Evolutionary conservation across 805 yeast genomes (phyloP).

Genomic region (Lachancea meyersii): DNA sequence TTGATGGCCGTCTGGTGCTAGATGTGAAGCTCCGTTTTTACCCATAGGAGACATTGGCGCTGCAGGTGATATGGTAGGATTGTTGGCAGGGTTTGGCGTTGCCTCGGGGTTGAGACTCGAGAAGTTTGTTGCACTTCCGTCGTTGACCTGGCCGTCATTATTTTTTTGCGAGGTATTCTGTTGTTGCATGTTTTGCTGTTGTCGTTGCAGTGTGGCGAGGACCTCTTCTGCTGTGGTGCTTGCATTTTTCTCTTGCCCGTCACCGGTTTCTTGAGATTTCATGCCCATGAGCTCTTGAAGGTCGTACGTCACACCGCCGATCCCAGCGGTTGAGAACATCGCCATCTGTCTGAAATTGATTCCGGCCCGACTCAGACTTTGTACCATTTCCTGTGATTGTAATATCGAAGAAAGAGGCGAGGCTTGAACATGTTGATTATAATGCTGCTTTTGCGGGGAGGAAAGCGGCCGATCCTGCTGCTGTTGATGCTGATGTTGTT

Average conservation of each 20-base stretch:
- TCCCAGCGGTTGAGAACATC: slow-evolving; percentile 26
- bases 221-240: slow-evolving; percentile 27
- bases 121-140: neutral
- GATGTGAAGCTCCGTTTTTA: slow-evolving; percentile 7
- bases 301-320: slow-evolving; percentile 31
- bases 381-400: slow-evolving; percentile 15
- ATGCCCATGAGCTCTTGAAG: slow-evolving; percentile 25
- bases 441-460: slow-evolving; percentile 14
- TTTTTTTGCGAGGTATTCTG: neutral
- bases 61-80: slow-evolving; percentile 25
- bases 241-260: slow-evolving; percentile 21
- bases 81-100: slow-evolving; percentile 21
- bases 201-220: slow-evolving; percentile 26
- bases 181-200: slow-evolving; percentile 5
- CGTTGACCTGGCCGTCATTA: neutral
- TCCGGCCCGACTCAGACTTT: slow-evolving; percentile 19
- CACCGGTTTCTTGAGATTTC: slow-evolving; percentile 15
- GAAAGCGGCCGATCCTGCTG: slow-evolving; percentile 13
- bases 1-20: slow-evolving; percentile 2
- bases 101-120: slow-evolving; percentile 13
- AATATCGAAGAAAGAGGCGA: slow-evolving; percentile 5
- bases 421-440: slow-evolving; percentile 9
- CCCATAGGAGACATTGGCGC: slow-evolving; percentile 23
- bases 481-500: slow-evolving; percentile 18
- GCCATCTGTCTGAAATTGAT: slow-evolving; percentile 23